Base-by-base conservation (phyloP, 345 rosid genomes). In the Draba incana region DNA sequence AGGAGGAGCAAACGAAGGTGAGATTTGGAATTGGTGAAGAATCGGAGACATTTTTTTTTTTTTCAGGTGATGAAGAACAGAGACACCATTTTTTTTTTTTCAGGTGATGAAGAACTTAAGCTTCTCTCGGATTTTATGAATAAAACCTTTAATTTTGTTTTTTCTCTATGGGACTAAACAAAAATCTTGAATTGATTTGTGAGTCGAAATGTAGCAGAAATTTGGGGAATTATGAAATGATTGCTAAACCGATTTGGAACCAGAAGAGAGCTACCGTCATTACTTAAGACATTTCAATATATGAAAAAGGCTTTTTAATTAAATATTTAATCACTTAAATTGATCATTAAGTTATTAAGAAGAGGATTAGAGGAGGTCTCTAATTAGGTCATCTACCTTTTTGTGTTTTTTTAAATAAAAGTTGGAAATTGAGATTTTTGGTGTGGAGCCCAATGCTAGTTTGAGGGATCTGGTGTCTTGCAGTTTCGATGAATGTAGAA, bases 321-420 rank as follows among this genome's bases (percentile, higher is more conserved):
- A 55, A 50, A 68, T 51, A 42, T 44, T 71, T 68, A 50, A 14
- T 35, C 41, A 70, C 50, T 59, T 23, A 65, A 48, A 15, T 27
- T 69, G 31, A 69, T 41, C 30, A 42, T 43, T 59, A 39, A 28
- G 33, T 20, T 20, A 20, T 20, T 20, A 20, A 20, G 20, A 20
- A 20, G 20, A 20, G 20, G 20, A 20, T 20, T 20, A 20, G 20
- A 8, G 42, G 27, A 6, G 14, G 14, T 68, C 44, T 75, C 61
- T 30, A 25, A 60, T 74, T 47, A 69, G 84, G 62, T 79, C 35
- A 82, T 79, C 86, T 59, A 77, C 75, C 77, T 72, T 79, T 60
- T 28, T 20, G 10, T 48, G 16, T 23, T 12, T 49, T 63, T 1
- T 33, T 1, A 28, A 9, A 3, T 2, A 48, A 64, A 57, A 7